Evolutionary conservation across 2,329 filamentous ascomycete species (phyloP).

Genomic region (Microdochium nivale): DNA sequence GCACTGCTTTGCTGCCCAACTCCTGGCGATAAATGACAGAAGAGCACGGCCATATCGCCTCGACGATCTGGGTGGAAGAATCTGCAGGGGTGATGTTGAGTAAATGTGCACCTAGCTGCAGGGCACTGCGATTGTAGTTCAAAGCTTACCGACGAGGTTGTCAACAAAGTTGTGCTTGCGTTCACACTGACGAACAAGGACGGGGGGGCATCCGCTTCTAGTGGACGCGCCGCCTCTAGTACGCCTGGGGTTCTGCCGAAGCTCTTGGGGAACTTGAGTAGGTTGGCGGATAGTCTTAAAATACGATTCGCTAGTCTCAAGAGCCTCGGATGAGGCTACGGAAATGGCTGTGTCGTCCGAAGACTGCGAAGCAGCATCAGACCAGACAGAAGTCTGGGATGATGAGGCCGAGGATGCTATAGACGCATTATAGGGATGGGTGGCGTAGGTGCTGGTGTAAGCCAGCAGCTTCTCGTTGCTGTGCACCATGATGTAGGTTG

Average conservation of each 20-base stretch:
- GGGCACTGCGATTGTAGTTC: slow-evolving; percentile 18
- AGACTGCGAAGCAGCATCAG: slow-evolving; percentile 59
- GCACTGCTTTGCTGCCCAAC: slow-evolving; percentile 63
- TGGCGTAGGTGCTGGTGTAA: slow-evolving; percentile 34
- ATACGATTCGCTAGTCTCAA: slow-evolving; percentile 26
- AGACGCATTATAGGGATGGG: slow-evolving; percentile 58
- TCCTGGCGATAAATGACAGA: slow-evolving; percentile 70
- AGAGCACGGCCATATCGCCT: slow-evolving; percentile 92
- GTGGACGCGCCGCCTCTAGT: slow-evolving; percentile 44
- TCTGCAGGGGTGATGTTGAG: slow-evolving; percentile 49
- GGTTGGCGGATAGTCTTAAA: slow-evolving; percentile 13
- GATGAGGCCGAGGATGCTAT: slow-evolving; percentile 69
- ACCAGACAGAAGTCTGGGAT: slow-evolving; percentile 72
- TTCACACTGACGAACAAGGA: slow-evolving; percentile 78
- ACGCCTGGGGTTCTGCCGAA: slow-evolving; percentile 56
- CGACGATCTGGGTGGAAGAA: slow-evolving; percentile 93
- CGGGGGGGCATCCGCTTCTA: slow-evolving; percentile 57
- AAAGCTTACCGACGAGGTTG: slow-evolving; percentile 87
- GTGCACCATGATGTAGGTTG: slow-evolving; percentile 46
- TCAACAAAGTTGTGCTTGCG: slow-evolving; percentile 94
- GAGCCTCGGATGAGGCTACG: slow-evolving; percentile 47
- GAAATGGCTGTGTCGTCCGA: slow-evolving; percentile 62
- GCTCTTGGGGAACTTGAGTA: slow-evolving; percentile 46
- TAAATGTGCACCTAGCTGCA: slow-evolving; percentile 4
- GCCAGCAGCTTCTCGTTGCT: slow-evolving; percentile 43